phyloP scores from a whole-genome alignment of 2,329 filamentous ascomycete genomes.

The Stachybotrys echinatus region DNA sequence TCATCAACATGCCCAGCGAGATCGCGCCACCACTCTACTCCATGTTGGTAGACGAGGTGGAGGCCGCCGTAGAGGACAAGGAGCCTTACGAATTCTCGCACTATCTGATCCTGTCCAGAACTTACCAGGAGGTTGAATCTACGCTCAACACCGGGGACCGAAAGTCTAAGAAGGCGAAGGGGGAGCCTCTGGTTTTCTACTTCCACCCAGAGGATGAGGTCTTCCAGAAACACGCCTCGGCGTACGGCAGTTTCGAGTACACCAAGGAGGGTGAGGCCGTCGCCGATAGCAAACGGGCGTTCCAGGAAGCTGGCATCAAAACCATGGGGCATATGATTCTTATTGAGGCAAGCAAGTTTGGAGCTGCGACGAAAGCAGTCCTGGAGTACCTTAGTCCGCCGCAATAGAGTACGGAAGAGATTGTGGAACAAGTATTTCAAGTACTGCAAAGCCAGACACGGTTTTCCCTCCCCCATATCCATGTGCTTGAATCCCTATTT shows the following conservation, averaged over 20 bases:
- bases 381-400: conserved; percentile 63
- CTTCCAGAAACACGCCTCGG: conserved; percentile 69
- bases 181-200: conserved; percentile 65
- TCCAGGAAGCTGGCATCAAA: conserved; percentile 88
- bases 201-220: conserved; percentile 97
- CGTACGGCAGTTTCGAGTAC: conserved; percentile 68
- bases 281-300: conserved; percentile 88
- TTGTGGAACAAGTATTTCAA: conserved; percentile 4
- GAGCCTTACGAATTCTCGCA: conserved; percentile 92
- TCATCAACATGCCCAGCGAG: conserved; percentile 96
- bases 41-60: conserved; percentile 89
- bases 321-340: conserved; percentile 80
- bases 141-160: conserved; percentile 61
- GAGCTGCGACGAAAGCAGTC: conserved; percentile 69
- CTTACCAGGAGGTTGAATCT: conserved; percentile 84
- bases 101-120: conserved; percentile 87
- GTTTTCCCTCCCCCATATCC: neutral
- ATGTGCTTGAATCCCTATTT: no score
- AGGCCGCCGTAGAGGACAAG: conserved; percentile 80
- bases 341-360: conserved; percentile 75
- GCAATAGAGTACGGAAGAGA: conserved; percentile 23
- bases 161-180: conserved; percentile 61
- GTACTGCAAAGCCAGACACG: neutral
- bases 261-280: conserved; percentile 75
- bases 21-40: conserved; percentile 89